Percentiles rank a stretch among this genome's conserved stretches.
These are phyloP conservation scores for Waltergamsia citrina DNA, from an alignment of 2,329 filamentous ascomycete genomes.

Conservation along the genomic window DNA sequence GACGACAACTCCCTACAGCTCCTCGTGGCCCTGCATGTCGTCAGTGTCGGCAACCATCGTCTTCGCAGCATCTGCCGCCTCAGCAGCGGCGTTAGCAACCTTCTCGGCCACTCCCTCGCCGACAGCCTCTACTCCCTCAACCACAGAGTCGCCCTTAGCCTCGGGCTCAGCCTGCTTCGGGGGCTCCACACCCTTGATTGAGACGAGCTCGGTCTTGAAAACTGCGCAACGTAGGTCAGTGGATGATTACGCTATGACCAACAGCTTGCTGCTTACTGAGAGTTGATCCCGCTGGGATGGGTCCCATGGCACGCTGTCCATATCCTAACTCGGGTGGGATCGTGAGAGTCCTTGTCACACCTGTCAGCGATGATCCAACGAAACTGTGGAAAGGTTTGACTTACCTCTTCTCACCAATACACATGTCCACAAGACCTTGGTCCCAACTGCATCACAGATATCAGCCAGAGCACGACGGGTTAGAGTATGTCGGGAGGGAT, in stretches of 20 bases:
- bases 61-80: slow-evolving; percentile 42
- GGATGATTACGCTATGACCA: slow-evolving; percentile 5
- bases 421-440: slow-evolving; percentile 84
- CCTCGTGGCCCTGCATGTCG: slow-evolving; percentile 47
- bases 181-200: slow-evolving; percentile 63
- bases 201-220: slow-evolving; percentile 86
- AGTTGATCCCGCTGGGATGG: slow-evolving; percentile 75
- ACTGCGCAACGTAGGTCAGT: slow-evolving; percentile 38
- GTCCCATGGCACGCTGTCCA: slow-evolving; percentile 64
- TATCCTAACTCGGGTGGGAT: slow-evolving; percentile 85
- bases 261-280: slow-evolving; percentile 54
- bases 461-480: too few species aligned
- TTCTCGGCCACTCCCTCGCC: slow-evolving; percentile 28
- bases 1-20: slow-evolving; percentile 31
- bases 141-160: slow-evolving; percentile 11
- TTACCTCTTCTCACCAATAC: slow-evolving; percentile 79
- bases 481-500: too few species aligned
- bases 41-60: slow-evolving; percentile 44
- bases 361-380: too few species aligned
- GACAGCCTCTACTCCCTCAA: slow-evolving; percentile 18
- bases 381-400: too few species aligned
- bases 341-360: slow-evolving; percentile 73
- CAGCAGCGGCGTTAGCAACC: slow-evolving; percentile 32
- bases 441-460: slow-evolving; percentile 63
- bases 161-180: slow-evolving; percentile 21